phyloP scores from a whole-genome alignment of 1,284 basidiomycete genomes.

The Puccinia sorghi region DNA sequence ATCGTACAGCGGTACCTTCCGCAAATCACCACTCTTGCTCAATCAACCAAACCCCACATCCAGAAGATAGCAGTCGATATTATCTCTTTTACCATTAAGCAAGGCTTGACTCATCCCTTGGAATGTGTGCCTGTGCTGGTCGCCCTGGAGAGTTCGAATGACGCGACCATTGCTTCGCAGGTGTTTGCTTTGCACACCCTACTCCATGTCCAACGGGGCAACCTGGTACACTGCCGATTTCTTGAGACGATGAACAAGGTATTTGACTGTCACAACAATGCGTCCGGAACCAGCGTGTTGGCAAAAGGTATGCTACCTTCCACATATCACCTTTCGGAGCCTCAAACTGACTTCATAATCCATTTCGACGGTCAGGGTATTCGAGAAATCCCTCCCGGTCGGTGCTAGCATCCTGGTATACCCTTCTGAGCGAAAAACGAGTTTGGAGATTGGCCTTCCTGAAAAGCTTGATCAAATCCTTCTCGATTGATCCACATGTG shows the following conservation, averaged over 20 bases:
- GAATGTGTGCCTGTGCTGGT: slow-evolving; percentile 91
- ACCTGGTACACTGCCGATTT: slow-evolving; percentile 81
- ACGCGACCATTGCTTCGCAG: slow-evolving; percentile 66
- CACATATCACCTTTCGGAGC: neutral
- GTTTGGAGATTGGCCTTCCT: slow-evolving; percentile 79
- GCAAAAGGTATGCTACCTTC: slow-evolving; percentile 55
- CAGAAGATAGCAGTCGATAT: slow-evolving; percentile 87
- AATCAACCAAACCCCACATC: slow-evolving; percentile 70
- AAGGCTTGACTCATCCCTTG: slow-evolving; percentile 91
- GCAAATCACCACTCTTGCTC: slow-evolving; percentile 76
- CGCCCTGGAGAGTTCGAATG: slow-evolving; percentile 82
- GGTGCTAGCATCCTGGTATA: slow-evolving; percentile 84
- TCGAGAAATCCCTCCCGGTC: slow-evolving; percentile 68
- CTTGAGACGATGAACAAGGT: slow-evolving; percentile 74
- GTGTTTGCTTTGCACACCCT: slow-evolving; percentile 79
- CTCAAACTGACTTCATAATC: neutral
- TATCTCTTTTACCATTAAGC: slow-evolving; percentile 84
- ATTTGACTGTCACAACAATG: slow-evolving; percentile 76
- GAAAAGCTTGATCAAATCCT: slow-evolving; percentile 74
- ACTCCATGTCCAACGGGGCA: slow-evolving; percentile 83
- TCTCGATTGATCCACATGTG: slow-evolving; percentile 66
- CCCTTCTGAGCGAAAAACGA: slow-evolving; percentile 85
- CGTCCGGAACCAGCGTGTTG: slow-evolving; percentile 61
- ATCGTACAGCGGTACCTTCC: slow-evolving; percentile 87
- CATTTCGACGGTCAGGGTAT: slow-evolving; percentile 57